A percentile compares a stretch with the other conserved stretches of the same genome.
Conservation (phyloP, 352 stramenopile species). For the Pythium plurisporium region DNA sequence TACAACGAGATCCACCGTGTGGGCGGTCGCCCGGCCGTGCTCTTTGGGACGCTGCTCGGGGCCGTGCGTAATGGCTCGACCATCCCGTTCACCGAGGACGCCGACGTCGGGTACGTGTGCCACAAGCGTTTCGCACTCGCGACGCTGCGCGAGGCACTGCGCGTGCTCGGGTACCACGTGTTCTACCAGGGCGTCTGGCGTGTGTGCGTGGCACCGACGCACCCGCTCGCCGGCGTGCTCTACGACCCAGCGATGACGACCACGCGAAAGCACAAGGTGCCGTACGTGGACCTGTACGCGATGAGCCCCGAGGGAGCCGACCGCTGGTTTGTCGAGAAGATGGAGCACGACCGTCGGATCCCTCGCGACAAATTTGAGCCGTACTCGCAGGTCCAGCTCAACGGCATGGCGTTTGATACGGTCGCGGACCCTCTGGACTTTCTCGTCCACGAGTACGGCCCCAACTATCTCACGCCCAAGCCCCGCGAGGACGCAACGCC, state of each 20-base stretch:
- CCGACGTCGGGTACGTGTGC: conserved; percentile 36
- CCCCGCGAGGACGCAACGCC: conserved; percentile 10
- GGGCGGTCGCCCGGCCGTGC: conserved; percentile 26
- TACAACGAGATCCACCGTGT: conserved; percentile 34
- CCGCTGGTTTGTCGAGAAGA: conserved; percentile 18
- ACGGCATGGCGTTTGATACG: conserved; percentile 24
- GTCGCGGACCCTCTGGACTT: conserved; percentile 23
- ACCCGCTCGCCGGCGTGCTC: conserved; percentile 26
- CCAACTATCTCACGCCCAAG: conserved; percentile 11
- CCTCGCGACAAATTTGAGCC: conserved; percentile 19
- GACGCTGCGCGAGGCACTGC: conserved; percentile 9
- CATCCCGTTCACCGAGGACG: conserved; percentile 55
- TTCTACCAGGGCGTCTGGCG: conserved; percentile 25
- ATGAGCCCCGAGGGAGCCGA: conserved; percentile 18
- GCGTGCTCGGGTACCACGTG: conserved; percentile 47
- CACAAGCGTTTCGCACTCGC: conserved; percentile 9
- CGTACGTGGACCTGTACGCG: conserved; percentile 32
- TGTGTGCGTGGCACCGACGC: conserved; percentile 29
- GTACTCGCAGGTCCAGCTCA: conserved; percentile 13
- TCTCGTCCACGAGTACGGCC: conserved; percentile 30
- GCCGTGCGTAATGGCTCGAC: conserved; percentile 40
- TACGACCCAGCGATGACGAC: conserved; percentile 19
- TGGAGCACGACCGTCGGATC: conserved; percentile 7
- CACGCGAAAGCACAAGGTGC: conserved; percentile 11
- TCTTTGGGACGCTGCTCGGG: conserved; percentile 45